Conservation (phyloP, 2,329 filamentous ascomycete genomes). For the Coniella vitis region DNA sequence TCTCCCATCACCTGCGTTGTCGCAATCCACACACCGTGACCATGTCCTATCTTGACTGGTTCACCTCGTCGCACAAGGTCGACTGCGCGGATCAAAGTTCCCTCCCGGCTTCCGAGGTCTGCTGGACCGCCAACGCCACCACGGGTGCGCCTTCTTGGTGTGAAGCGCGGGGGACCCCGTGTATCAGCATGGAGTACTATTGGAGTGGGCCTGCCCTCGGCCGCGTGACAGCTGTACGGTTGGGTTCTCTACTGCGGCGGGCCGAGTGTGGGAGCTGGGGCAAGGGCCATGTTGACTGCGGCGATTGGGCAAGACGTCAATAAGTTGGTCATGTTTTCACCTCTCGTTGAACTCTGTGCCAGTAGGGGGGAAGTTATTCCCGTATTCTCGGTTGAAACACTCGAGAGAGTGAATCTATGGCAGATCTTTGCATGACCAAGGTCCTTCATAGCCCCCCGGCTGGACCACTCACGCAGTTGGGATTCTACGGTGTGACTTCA, state of each 20-base stretch:
- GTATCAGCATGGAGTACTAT: background rate
- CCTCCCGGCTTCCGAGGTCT: background rate
- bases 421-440: too few species aligned
- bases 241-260: constrained; percentile 1
- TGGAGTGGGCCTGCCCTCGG: background rate
- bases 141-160: background rate
- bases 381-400: too few species aligned
- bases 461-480: too few species aligned
- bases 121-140: constrained; percentile 3
- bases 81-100: constrained; percentile 4
- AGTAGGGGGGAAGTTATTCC: too few species aligned
- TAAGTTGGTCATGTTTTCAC: background rate
- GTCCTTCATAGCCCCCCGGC: too few species aligned
- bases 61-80: constrained; percentile 11
- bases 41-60: constrained; percentile 9
- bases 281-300: constrained; percentile 8
- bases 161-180: background rate
- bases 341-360: background rate
- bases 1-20: background rate
- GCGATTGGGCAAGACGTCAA: constrained; percentile 2
- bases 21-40: background rate
- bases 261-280: constrained; percentile 2
- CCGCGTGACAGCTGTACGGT: constrained; percentile 7
- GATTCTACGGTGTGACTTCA: constrained; percentile 7
- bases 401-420: too few species aligned